Evolutionary conservation across 1,284 basidiomycete genomes (phyloP).

Genomic region (Grifola frondosa): DNA sequence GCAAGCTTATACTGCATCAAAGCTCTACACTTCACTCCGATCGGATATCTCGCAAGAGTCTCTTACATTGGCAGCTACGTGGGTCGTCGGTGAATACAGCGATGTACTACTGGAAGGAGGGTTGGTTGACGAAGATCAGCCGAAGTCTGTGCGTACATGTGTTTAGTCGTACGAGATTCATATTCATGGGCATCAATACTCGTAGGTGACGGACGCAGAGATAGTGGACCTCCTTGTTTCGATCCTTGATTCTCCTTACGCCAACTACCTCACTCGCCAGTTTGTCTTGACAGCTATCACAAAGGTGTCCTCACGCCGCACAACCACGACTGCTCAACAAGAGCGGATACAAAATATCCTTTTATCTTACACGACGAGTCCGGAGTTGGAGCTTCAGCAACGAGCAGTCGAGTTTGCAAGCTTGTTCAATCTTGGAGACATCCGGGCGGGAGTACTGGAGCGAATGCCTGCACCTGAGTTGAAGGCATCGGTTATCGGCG

Average conservation of each 20-base stretch:
- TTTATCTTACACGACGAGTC: constrained; percentile 76
- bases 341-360: constrained; percentile 79
- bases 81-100: constrained; percentile 97
- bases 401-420: constrained; percentile 93
- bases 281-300: constrained; percentile 90
- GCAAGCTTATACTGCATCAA: constrained; percentile 94
- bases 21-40: constrained; percentile 86
- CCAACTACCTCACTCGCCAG: constrained; percentile 89
- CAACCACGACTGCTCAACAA: constrained; percentile 66
- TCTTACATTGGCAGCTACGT: constrained; percentile 89
- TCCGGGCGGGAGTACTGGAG: constrained; percentile 90
- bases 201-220: constrained; percentile 76
- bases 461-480: constrained; percentile 98
- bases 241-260: constrained; percentile 92
- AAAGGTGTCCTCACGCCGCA: constrained; percentile 84
- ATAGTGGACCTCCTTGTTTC: constrained; percentile 87
- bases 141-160: constrained; percentile 54
- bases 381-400: constrained; percentile 95
- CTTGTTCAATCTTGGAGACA: constrained; percentile 72
- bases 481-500: constrained; percentile 90
- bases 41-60: constrained; percentile 96
- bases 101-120: constrained; percentile 89
- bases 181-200: neutral
- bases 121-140: constrained; percentile 84
- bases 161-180: neutral